Percentiles rank a stretch among this genome's conserved stretches.
These are phyloP conservation scores for Salvia splendens DNA, from an alignment of 257 asterid species.

Conservation along the genomic window DNA sequence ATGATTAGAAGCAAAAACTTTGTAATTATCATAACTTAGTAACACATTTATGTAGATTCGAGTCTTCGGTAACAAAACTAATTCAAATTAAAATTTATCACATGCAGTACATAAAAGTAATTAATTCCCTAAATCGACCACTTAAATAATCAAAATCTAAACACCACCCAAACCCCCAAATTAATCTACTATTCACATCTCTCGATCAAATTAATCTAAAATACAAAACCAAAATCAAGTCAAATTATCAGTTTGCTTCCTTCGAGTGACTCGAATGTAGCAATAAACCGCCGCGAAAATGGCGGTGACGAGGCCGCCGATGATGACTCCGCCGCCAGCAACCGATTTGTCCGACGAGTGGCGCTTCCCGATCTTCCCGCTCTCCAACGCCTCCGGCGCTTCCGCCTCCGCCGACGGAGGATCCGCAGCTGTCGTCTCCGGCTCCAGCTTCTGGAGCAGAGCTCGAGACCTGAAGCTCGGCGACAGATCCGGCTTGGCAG, in stretches of 20 bases:
- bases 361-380: constrained; percentile 40
- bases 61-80: no score
- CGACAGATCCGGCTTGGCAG: not conserved
- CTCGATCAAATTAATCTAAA: not conserved
- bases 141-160: not conserved
- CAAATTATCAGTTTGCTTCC: constrained; percentile 21
- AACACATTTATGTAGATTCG: no score
- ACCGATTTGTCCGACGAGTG: constrained; percentile 56
- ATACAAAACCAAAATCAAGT: not conserved
- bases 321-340: constrained; percentile 71
- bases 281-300: constrained; percentile 68
- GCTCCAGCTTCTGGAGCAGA: constrained; percentile 29
- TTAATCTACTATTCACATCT: constrained; percentile 34
- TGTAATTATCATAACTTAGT: no score
- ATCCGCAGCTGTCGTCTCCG: constrained; percentile 42
- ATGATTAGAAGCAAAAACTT: no score
- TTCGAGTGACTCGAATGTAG: constrained; percentile 71
- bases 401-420: constrained; percentile 52
- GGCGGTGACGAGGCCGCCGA: constrained; percentile 80
- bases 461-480: constrained; percentile 11
- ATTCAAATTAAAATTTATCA: no score
- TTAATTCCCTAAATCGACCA: not conserved
- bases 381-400: constrained; percentile 46
- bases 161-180: not conserved
- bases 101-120: no score